A percentile compares a stretch with the other conserved stretches of the same genome.
These are phyloP conservation scores for Monascus ruber DNA, from an alignment of 2,329 filamentous ascomycete genomes.

Conservation along the genomic window DNA sequence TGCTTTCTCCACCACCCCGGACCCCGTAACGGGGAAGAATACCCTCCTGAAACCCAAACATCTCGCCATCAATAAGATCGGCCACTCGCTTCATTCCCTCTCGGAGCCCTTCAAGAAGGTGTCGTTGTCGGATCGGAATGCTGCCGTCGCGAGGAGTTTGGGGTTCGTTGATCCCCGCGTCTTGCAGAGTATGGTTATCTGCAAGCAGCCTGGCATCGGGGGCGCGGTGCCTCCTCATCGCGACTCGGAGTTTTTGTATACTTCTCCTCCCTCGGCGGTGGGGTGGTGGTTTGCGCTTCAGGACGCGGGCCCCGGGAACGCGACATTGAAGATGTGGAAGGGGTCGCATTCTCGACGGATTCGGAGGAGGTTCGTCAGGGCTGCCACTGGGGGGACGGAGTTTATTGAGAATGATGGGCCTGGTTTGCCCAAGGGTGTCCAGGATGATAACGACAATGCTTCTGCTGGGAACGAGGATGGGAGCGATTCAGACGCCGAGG, in stretches of 20 bases:
- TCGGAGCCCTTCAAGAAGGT: constrained; percentile 53
- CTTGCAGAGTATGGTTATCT: constrained; percentile 95
- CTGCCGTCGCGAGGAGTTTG: constrained; percentile 56
- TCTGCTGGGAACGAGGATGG: constrained; percentile 22
- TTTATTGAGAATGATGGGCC: constrained; percentile 60
- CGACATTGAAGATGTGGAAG: constrained; percentile 74
- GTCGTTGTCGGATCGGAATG: constrained; percentile 39
- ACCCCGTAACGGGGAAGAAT: constrained; percentile 40
- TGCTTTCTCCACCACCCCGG: constrained; percentile 47
- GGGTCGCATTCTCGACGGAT: constrained; percentile 58
- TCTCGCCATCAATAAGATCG: constrained; percentile 80
- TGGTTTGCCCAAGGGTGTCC: constrained; percentile 45
- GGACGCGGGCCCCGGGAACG: constrained; percentile 77
- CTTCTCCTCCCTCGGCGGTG: constrained; percentile 73
- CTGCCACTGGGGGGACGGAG: constrained; percentile 47
- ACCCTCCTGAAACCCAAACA: constrained; percentile 66
- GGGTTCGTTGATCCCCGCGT: constrained; percentile 65
- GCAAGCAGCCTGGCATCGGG: constrained; percentile 94
- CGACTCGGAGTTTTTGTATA: constrained; percentile 87
- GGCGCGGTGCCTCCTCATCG: constrained; percentile 85
- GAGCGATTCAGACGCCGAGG: constrained; percentile 33
- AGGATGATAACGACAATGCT: constrained; percentile 31
- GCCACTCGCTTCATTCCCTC: constrained; percentile 62
- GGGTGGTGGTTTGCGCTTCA: constrained; percentile 98
- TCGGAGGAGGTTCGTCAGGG: constrained; percentile 62